These are phyloP conservation scores for Cutaneotrichosporon sp. DNA, from an alignment of 1,284 basidiomycete species.

Conservation along the genomic window DNA sequence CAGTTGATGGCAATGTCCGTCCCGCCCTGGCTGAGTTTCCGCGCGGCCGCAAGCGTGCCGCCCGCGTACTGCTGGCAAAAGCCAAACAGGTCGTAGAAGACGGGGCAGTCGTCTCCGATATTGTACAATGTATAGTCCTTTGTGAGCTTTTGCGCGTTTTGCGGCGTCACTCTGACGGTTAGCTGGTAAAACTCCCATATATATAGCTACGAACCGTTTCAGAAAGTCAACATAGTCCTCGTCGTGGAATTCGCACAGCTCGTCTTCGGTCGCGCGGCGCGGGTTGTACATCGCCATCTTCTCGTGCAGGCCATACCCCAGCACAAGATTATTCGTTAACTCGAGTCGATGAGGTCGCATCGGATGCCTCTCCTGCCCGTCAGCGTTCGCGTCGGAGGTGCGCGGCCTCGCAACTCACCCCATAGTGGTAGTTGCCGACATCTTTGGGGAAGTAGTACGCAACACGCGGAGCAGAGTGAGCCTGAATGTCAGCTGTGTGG, in stretches of 20 bases:
- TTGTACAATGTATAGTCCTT: constrained; percentile 75
- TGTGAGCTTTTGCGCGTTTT: constrained; percentile 53
- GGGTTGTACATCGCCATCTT: constrained; percentile 93
- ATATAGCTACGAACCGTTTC: constrained; percentile 60
- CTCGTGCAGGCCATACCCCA: constrained; percentile 94
- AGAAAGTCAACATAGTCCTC: constrained; percentile 91
- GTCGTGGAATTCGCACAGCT: constrained; percentile 88
- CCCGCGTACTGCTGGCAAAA: constrained; percentile 91
- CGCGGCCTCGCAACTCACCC: constrained; percentile 55
- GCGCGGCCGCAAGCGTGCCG: constrained; percentile 80
- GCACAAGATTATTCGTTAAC: constrained; percentile 88
- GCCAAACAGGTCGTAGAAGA: constrained; percentile 86
- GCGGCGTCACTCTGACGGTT: constrained; percentile 37
- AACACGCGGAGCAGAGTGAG: constrained; percentile 80
- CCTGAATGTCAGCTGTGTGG: constrained; percentile 51
- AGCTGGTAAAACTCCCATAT: constrained; percentile 19
- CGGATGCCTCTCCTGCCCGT: constrained; percentile 79
- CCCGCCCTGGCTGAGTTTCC: constrained; percentile 74
- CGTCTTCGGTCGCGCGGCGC: constrained; percentile 77
- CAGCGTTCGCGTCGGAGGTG: not conserved
- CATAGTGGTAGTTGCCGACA: constrained; percentile 93
- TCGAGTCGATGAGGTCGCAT: constrained; percentile 97
- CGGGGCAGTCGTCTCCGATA: constrained; percentile 89
- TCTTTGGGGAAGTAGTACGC: constrained; percentile 94
- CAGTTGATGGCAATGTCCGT: constrained; percentile 98